Conservation (phyloP, 2,329 filamentous ascomycete species). For the Westerdykella ornata region DNA sequence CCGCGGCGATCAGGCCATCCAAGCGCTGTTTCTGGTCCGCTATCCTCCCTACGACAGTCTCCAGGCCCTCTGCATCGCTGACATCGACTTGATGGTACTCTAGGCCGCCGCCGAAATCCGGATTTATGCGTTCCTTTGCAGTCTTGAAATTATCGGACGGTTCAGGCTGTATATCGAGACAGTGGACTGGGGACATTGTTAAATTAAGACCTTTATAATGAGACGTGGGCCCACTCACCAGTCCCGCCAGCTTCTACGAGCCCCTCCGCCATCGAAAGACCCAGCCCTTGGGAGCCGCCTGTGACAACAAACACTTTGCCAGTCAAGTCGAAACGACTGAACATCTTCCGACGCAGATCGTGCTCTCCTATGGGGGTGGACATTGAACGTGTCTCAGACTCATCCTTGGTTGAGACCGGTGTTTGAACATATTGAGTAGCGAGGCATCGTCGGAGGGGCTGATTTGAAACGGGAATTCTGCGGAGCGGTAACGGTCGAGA, state of each 20-base stretch:
- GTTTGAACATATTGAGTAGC: too few relatives aligned
- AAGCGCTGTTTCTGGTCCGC: slow-evolving; percentile 61
- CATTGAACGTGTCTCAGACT: too few relatives aligned
- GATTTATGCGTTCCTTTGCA: slow-evolving; percentile 54
- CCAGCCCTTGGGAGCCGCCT: slow-evolving; percentile 61
- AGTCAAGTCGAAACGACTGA: slow-evolving; percentile 24
- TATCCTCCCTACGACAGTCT: slow-evolving; percentile 60
- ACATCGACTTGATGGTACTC: slow-evolving; percentile 76
- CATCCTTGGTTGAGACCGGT: too few relatives aligned
- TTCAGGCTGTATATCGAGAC: slow-evolving; percentile 53
- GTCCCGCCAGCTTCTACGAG: slow-evolving; percentile 67
- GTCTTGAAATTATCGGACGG: slow-evolving; percentile 55
- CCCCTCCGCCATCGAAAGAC: slow-evolving; percentile 63
- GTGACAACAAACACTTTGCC: slow-evolving; percentile 46
- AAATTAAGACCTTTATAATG: background rate
- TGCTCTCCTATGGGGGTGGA: slow-evolving; percentile 15
- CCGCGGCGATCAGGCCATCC: slow-evolving; percentile 70
- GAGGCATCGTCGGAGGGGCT: too few relatives aligned
- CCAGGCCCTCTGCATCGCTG: slow-evolving; percentile 59
- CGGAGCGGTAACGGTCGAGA: too few relatives aligned
- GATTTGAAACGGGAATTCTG: too few relatives aligned
- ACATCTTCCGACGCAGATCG: slow-evolving; percentile 12
- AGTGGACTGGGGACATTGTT: slow-evolving; percentile 48
- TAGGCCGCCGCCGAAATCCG: slow-evolving; percentile 57
- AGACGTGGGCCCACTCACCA: slow-evolving; percentile 34